phyloP scores from a whole-genome alignment of 768 basidiomycete genomes.

The Clitopilus passeckerianus region DNA sequence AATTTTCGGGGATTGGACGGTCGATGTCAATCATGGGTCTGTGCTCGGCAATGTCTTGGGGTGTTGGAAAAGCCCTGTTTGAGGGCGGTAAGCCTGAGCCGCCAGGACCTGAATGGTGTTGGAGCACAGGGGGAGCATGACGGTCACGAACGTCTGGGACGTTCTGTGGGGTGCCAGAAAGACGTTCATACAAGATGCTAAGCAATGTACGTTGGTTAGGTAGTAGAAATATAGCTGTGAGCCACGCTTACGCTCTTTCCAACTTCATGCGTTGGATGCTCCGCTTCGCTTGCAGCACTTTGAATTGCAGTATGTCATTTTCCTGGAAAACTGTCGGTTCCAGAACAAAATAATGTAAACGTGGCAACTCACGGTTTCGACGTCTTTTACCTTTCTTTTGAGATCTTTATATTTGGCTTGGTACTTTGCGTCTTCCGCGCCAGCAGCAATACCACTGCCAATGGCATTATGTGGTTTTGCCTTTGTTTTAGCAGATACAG shows the following conservation, averaged over 20 bases:
- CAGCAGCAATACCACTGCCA: slow-evolving; percentile 63
- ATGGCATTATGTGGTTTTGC: slow-evolving; percentile 30
- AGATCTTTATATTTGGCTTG: slow-evolving; percentile 85
- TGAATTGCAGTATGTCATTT: slow-evolving; percentile 84
- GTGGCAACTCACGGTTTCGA: slow-evolving; percentile 60
- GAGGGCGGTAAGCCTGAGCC: slow-evolving; percentile 29
- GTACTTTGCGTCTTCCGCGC: slow-evolving; percentile 83
- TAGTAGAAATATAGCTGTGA: slow-evolving; percentile 13
- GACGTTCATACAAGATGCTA: slow-evolving; percentile 74
- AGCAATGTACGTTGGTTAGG: slow-evolving; percentile 12
- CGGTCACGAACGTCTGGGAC: slow-evolving; percentile 31
- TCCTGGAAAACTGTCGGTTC: slow-evolving; percentile 44
- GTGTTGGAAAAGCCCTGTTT: slow-evolving; percentile 26
- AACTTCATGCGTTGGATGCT: slow-evolving; percentile 84
- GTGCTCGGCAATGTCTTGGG: slow-evolving; percentile 34
- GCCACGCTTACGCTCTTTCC: slow-evolving; percentile 72
- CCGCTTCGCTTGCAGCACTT: slow-evolving; percentile 73
- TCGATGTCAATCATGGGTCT: slow-evolving; percentile 39
- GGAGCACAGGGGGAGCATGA: slow-evolving; percentile 19
- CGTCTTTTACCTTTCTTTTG: slow-evolving; percentile 84
- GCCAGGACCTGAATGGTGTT: slow-evolving; percentile 24
- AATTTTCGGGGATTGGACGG: slow-evolving; percentile 43
- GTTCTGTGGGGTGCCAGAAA: slow-evolving; percentile 50
- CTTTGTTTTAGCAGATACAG: slow-evolving; percentile 38
- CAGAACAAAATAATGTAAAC: slow-evolving; percentile 6